Base-by-base conservation (phyloP, 2,329 filamentous ascomycete species). In the Fusarium concolor region DNA sequence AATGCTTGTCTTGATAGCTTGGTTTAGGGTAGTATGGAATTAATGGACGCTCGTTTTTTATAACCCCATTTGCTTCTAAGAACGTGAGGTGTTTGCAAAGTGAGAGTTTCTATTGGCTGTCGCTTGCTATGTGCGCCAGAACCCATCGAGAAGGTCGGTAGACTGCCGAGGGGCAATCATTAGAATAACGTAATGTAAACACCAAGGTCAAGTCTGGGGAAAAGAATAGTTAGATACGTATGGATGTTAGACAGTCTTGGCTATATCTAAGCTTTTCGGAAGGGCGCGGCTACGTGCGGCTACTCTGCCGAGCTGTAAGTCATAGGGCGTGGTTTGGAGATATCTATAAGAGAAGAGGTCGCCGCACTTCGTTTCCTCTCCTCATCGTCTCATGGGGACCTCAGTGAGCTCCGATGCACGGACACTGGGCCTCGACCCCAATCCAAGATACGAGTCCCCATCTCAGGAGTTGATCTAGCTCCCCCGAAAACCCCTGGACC, bases 381-480 rank as follows among this genome's bases (percentile, higher is more conserved):
- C 7, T 17, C 15, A 35, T 9, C 2, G 3, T 1, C 5, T 14
- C 37, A 10, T 26, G 24, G 10, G 10, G 28, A 29, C 17, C 37
- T 15, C 24, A 14, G 11, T 1, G 0, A 4, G 20, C 4, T 26
- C 22, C 10, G 12, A 26, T 28, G 35, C 35, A 41, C 53, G 28
- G 20, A 41, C 22, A 10, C 24, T 22, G 28, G 29, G 26, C n/a
- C n/a, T n/a, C 38, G 49, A 42, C 49, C 35, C 20, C 26, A 26
- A 26, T 9, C 26, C 26, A 26, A 26, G 26, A 26, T 24, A 24
- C 22, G 6, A 37, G 20, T 10, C 18, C 8, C 22, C 12, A 4
- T 14, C 9, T 29, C 43, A 45, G 65, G 65, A 68, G 58, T 61
- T 39, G 22, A 8, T 54, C 46, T 52, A 68, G 37, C 12, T n/a